These are phyloP conservation scores for Trametopsis cervina DNA, from an alignment of 768 basidiomycete genomes.

Conservation along the genomic window DNA sequence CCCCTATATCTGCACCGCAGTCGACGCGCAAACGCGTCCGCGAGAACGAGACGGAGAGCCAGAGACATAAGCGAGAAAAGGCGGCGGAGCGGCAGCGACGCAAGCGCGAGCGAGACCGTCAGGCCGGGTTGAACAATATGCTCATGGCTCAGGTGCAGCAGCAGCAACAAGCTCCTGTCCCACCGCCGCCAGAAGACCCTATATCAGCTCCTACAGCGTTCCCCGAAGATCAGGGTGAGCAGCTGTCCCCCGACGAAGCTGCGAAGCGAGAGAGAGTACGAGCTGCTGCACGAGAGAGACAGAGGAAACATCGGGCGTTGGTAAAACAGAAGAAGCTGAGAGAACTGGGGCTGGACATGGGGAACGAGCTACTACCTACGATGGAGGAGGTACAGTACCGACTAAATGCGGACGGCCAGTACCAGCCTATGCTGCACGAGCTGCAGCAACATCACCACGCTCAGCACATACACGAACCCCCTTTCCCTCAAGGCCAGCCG, in stretches of 20 bases:
- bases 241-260: constrained; percentile 48
- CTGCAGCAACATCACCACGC: constrained; percentile 22
- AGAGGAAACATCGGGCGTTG: constrained; percentile 72
- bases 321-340: constrained; percentile 79
- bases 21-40: constrained; percentile 50
- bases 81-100: constrained; percentile 80
- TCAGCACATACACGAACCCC: constrained; percentile 43
- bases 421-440: constrained; percentile 29
- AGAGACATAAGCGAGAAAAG: constrained; percentile 76
- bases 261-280: constrained; percentile 65
- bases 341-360: constrained; percentile 78
- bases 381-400: constrained; percentile 66
- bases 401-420: constrained; percentile 38
- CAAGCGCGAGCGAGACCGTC: constrained; percentile 68
- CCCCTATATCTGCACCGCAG: constrained; percentile 7
- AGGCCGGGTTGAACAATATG: constrained; percentile 25
- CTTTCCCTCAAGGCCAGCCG: constrained; percentile 49
- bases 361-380: constrained; percentile 58
- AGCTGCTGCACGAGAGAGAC: constrained; percentile 71
- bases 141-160: constrained; percentile 22
- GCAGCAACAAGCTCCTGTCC: constrained; percentile 16
- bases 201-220: constrained; percentile 8
- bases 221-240: constrained; percentile 17
- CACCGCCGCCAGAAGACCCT: constrained; percentile 9
- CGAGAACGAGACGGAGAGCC: constrained; percentile 68